Conservation (phyloP, 2,329 filamentous ascomycete genomes). For the Ceratocystis smalleyi region DNA sequence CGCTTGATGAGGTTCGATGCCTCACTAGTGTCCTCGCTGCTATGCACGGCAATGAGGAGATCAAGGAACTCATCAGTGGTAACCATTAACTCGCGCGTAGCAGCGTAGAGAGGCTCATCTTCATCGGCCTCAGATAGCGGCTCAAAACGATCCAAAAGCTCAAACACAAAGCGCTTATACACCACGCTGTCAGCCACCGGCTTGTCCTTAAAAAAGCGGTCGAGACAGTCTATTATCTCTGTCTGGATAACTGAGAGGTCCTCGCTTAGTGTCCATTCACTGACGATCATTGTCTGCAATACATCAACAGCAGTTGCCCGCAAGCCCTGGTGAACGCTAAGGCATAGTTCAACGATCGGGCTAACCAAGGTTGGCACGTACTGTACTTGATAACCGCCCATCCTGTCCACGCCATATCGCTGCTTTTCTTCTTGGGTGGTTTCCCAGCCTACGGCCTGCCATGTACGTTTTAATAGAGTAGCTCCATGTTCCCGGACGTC, state of each 20-base stretch:
- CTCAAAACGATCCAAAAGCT: conserved; percentile 69
- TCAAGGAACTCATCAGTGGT: conserved; percentile 86
- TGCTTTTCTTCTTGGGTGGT: conserved; percentile 62
- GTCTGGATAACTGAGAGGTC: conserved; percentile 84
- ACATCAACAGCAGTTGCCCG: conserved; percentile 83
- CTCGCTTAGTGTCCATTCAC: conserved; percentile 91
- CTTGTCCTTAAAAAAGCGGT: conserved; percentile 78
- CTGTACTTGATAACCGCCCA: conserved; percentile 96
- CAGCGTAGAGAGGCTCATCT: conserved; percentile 53
- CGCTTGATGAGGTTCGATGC: conserved; percentile 76
- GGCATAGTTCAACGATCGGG: conserved; percentile 81
- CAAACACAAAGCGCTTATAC: conserved; percentile 81
- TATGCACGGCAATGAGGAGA: conserved; percentile 77
- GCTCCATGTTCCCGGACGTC: conserved; percentile 88
- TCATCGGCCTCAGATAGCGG: conserved; percentile 46
- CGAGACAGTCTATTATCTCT: conserved; percentile 89
- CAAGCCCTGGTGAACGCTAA: conserved; percentile 87
- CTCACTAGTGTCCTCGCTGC: conserved; percentile 56
- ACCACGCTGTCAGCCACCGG: conserved; percentile 74
- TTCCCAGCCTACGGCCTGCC: conserved; percentile 97
- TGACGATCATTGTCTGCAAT: conserved; percentile 93
- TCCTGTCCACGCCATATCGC: conserved; percentile 62
- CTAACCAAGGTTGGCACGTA: conserved; percentile 87
- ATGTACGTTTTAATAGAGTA: conserved; percentile 66
- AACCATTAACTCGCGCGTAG: conserved; percentile 61